Base-by-base conservation (phyloP, 345 rosid genomes). In the Eucalyptus fibrosa region DNA sequence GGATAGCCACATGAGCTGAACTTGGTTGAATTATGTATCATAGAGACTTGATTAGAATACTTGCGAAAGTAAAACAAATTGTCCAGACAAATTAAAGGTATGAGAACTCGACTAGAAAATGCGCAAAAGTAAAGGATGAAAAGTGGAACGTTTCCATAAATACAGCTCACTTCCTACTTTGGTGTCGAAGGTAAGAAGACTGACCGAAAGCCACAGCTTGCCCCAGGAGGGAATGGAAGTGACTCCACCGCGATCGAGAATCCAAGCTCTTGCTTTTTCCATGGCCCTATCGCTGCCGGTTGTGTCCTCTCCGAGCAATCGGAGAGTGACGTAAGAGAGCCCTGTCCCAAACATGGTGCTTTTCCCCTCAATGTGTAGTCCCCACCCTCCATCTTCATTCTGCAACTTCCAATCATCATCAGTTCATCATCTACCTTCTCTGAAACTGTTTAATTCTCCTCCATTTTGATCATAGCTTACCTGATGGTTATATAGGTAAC, bases 311-410 rank as follows among this genome's bases (percentile, higher is more conserved):
- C 96, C 97, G 2, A 96, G 93, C 55, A 95, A 47, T 88, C 97
- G 92, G 93, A 96, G 82, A 53, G 94, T 80, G 44, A 96, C 90
- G 92, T 96, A 96, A 89, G 91, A 94, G 14, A 94, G 56, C 2
- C 90, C 94, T 16, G 96, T 90, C 42, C 94, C 93, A 62, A 95
- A 94, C 97, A 95, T 96, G 86, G 92, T 91, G 88, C 96, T 96
- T 37, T 92, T 91, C 14, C 98, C 91, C 37, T 94, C 97, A 23
- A 95, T 86, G 87, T 94, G 95, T 32, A 96, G 86, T 86, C 97
- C 98, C 96, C 97, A 94, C 21, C 95, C 95, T 89, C 96, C 97
- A 88, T 96, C 98, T 89, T 94, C 95, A 50, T 95, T 96, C 97
- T 96, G 93, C 51, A 30, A 82, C 69, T 60, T n/a, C 34, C 72